These are phyloP conservation scores for Penicillium macrosclerotiorum DNA, from an alignment of 495 filamentous ascomycete species.

Conservation along the genomic window DNA sequence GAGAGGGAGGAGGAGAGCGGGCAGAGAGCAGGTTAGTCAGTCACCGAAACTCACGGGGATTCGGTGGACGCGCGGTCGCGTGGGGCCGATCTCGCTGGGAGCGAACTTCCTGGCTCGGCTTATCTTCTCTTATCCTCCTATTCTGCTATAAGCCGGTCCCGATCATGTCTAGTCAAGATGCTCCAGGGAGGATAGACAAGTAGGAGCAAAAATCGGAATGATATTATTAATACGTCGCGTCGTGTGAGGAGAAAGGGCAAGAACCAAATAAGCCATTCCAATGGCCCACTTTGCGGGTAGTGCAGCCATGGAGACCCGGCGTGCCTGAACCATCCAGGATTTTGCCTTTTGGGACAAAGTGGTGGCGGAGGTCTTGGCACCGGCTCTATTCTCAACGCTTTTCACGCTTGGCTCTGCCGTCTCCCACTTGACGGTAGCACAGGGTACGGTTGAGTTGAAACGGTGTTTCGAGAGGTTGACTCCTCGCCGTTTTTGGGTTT, in stretches of 20 bases:
- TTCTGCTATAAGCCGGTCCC: too few relatives aligned
- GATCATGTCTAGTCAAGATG: too few relatives aligned
- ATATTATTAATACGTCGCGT: too few relatives aligned
- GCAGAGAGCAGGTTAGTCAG: too few relatives aligned
- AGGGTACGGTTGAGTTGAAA: too few relatives aligned
- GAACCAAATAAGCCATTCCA: too few relatives aligned
- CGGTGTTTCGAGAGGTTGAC: too few relatives aligned
- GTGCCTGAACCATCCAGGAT: neutral
- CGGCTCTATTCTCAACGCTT: neutral
- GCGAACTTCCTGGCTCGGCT: neutral
- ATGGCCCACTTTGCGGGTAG: too few relatives aligned
- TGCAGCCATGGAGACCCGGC: too few relatives aligned
- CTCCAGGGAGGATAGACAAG: too few relatives aligned
- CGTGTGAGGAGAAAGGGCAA: neutral
- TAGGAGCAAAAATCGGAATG: too few relatives aligned
- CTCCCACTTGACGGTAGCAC: neutral
- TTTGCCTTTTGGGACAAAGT: neutral
- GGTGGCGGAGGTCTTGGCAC: neutral
- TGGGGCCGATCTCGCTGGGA: conserved; percentile 5
- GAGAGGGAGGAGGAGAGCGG: neutral
- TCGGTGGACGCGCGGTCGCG: conserved; percentile 14
- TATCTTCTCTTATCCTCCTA: neutral
- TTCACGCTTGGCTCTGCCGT: neutral
- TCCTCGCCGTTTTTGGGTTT: too few relatives aligned
- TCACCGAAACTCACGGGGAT: neutral